Percentiles rank a stretch among this genome's conserved stretches.
phyloP scores from a whole-genome alignment of 495 filamentous ascomycete genomes.

The Penicillium ucsense region DNA sequence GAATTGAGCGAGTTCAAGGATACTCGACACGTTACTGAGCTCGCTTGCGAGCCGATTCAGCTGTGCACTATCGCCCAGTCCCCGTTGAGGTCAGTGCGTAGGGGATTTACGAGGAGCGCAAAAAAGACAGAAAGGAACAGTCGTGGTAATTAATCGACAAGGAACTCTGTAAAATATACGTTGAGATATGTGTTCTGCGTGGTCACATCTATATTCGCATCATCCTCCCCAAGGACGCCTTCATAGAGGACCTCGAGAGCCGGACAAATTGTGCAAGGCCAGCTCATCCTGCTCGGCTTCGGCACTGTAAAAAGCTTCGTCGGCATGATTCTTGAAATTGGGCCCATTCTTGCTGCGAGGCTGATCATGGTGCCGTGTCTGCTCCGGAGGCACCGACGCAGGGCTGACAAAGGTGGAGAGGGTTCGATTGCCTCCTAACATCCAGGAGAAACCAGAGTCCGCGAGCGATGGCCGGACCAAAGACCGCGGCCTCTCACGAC shows the following conservation, averaged over 20 bases:
- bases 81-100: too few species aligned
- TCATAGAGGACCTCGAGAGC: conserved; percentile 25
- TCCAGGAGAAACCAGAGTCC: conserved; percentile 89
- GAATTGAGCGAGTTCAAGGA: too few species aligned
- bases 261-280: conserved; percentile 44
- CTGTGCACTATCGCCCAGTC: too few species aligned
- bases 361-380: conserved; percentile 27
- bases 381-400: conserved; percentile 37
- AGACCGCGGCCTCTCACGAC: conserved; percentile 4
- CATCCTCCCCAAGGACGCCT: not conserved
- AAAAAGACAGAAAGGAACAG: too few species aligned
- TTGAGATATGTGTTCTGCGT: not conserved
- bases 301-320: conserved; percentile 15
- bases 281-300: conserved; percentile 32
- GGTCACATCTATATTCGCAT: conserved; percentile 1
- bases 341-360: conserved; percentile 19
- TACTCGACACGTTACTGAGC: too few species aligned
- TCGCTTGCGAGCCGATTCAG: too few species aligned
- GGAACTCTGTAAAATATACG: too few species aligned
- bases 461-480: conserved; percentile 42
- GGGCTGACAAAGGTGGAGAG: conserved; percentile 42
- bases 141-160: too few species aligned
- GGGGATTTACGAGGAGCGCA: too few species aligned
- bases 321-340: conserved; percentile 33
- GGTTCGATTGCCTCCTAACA: conserved; percentile 57